phyloP scores from a whole-genome alignment of 352 stramenopile species.

The Plasmopara halstedii region DNA sequence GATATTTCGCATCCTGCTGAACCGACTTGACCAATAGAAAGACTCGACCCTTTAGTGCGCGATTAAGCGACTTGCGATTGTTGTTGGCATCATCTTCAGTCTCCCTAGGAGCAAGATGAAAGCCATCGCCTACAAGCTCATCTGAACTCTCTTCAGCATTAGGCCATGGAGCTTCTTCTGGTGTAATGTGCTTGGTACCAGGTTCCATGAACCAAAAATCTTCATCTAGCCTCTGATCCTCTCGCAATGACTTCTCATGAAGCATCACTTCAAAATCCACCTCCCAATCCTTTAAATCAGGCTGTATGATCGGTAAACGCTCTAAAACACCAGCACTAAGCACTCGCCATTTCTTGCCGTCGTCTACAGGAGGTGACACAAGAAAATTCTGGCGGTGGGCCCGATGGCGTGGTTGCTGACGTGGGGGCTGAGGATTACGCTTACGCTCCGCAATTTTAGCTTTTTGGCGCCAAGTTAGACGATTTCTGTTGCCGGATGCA shows the following conservation, averaged over 20 bases:
- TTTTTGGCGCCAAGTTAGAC: conserved; percentile 65
- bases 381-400: conserved; percentile 53
- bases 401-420: conserved; percentile 42
- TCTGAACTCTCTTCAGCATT: conserved; percentile 54
- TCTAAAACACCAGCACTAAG: conserved; percentile 68
- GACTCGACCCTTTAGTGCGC: conserved; percentile 68
- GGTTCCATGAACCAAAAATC: conserved; percentile 85
- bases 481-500: conserved; percentile 37
- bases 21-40: conserved; percentile 70
- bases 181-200: conserved; percentile 56
- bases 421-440: conserved; percentile 29
- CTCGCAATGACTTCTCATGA: conserved; percentile 69
- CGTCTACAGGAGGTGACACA: conserved; percentile 36
- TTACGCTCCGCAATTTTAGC: conserved; percentile 43
- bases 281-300: conserved; percentile 67
- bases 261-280: conserved; percentile 65
- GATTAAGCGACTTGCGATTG: conserved; percentile 84
- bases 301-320: conserved; percentile 66
- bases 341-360: conserved; percentile 79
- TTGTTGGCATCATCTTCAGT: conserved; percentile 67
- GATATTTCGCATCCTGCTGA: conserved; percentile 38
- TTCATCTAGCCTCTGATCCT: conserved; percentile 69
- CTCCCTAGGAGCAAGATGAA: conserved; percentile 68
- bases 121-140: conserved; percentile 64
- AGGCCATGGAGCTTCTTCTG: conserved; percentile 62